phyloP scores from a whole-genome alignment of 352 stramenopile species.

The Pythium myriotylum region DNA sequence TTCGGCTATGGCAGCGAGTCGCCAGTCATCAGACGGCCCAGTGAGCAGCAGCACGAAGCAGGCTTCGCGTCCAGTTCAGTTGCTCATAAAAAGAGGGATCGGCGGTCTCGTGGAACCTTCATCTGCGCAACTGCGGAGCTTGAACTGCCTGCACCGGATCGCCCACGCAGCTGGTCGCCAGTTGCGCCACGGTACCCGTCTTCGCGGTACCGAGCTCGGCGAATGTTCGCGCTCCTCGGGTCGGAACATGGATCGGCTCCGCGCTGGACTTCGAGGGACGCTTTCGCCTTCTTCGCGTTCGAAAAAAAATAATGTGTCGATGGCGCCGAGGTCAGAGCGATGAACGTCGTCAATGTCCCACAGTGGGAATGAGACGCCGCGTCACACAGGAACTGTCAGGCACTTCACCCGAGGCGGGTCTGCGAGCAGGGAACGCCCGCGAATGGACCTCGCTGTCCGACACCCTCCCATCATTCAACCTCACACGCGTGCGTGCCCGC shows the following conservation, averaged over 20 bases:
- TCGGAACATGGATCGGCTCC: too few relatives aligned
- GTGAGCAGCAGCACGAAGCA: neutral
- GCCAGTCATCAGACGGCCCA: neutral
- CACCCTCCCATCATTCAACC: neutral
- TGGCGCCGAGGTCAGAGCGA: neutral
- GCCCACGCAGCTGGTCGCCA: neutral
- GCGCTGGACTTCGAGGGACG: neutral
- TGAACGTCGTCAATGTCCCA: constrained; percentile 6
- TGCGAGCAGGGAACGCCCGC: neutral
- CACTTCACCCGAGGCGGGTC: neutral
- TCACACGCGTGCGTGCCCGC: neutral
- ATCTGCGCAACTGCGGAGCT: neutral
- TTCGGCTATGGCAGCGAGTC: neutral
- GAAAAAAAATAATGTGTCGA: constrained; percentile 3
- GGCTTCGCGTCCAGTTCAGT: too few relatives aligned
- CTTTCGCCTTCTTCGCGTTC: neutral
- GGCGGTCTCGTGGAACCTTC: too few relatives aligned
- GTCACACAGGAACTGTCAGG: neutral
- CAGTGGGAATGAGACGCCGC: constrained; percentile 4
- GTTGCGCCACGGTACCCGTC: too few relatives aligned
- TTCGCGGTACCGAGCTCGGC: too few relatives aligned
- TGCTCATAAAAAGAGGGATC: too few relatives aligned
- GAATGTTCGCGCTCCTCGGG: too few relatives aligned
- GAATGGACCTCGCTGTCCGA: constrained; percentile 1
- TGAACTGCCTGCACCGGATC: constrained; percentile 1